These are phyloP conservation scores for Alternaria sp. DNA, from an alignment of 2,329 filamentous ascomycete species.

Conservation along the genomic window DNA sequence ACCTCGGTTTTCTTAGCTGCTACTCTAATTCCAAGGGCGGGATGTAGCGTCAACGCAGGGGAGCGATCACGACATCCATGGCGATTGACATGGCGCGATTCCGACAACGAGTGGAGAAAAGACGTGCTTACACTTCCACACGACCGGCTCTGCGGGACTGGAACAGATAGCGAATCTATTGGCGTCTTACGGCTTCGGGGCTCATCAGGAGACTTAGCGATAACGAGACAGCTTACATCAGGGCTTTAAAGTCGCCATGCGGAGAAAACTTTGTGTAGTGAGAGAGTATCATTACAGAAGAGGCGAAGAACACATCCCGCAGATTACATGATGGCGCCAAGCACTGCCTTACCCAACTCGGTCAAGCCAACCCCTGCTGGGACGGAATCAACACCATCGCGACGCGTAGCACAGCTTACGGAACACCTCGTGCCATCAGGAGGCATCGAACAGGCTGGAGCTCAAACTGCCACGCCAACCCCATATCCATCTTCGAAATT, in stretches of 20 bases:
- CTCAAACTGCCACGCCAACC: slow-evolving; percentile 22
- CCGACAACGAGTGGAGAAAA: slow-evolving; percentile 44
- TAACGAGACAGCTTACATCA: neutral
- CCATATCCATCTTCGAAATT: slow-evolving; percentile 39
- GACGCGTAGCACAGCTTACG: slow-evolving; percentile 38
- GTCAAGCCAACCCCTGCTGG: slow-evolving; percentile 21
- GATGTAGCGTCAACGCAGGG: slow-evolving; percentile 36
- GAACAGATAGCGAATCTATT: slow-evolving; percentile 7
- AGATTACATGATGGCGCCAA: slow-evolving; percentile 28
- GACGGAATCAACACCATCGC: slow-evolving; percentile 26
- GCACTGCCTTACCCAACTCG: slow-evolving; percentile 15
- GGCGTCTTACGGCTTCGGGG: neutral
- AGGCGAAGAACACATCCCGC: slow-evolving; percentile 7
- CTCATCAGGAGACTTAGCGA: neutral
- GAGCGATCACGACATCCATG: slow-evolving; percentile 22
- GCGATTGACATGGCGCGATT: slow-evolving; percentile 13
- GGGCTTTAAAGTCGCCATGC: slow-evolving; percentile 2
- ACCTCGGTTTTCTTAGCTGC: neutral
- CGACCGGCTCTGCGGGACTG: slow-evolving; percentile 9
- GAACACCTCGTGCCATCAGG: slow-evolving; percentile 25
- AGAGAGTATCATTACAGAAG: neutral
- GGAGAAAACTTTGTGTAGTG: neutral
- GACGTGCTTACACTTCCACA: slow-evolving; percentile 36
- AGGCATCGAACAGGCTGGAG: slow-evolving; percentile 26
- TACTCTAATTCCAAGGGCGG: slow-evolving; percentile 72